A percentile compares a stretch with the other conserved stretches of the same genome.
Evolutionary conservation across 192 early-diverging fungal species (phyloP).

Genomic region (Geranomyces variabilis): DNA sequence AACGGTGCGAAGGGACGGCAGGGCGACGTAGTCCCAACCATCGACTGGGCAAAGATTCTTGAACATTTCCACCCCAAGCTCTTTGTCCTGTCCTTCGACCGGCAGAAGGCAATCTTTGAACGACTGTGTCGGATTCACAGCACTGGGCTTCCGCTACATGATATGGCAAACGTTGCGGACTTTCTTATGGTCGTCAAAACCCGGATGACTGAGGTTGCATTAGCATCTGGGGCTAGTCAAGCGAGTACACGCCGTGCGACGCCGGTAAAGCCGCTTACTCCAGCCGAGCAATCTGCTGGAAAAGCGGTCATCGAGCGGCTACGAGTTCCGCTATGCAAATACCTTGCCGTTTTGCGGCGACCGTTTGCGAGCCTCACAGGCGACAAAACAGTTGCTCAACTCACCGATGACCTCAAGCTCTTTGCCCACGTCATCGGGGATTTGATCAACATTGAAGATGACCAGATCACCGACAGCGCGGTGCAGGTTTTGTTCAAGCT

Average conservation of each 20-base stretch:
- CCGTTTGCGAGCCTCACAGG: slow-evolving; percentile 10
- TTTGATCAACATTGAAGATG: slow-evolving; percentile 10
- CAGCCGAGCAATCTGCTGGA: not conserved
- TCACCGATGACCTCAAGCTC: slow-evolving; percentile 13
- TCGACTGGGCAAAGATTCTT: slow-evolving; percentile 11
- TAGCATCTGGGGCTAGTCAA: too few species aligned
- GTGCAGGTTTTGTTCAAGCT: slow-evolving; percentile 23
- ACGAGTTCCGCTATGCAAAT: slow-evolving; percentile 10
- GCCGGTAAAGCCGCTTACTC: too few species aligned
- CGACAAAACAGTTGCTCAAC: slow-evolving; percentile 15
- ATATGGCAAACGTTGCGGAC: slow-evolving; percentile 10
- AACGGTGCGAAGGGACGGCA: not conserved
- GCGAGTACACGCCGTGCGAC: not conserved
- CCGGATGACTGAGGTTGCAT: slow-evolving; percentile 2
- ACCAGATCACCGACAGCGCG: not conserved
- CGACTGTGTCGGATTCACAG: slow-evolving; percentile 4
- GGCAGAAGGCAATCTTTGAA: slow-evolving; percentile 25
- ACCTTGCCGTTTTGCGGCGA: slow-evolving; percentile 11
- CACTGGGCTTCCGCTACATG: slow-evolving; percentile 10
- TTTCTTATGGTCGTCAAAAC: slow-evolving; percentile 13
- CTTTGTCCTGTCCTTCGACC: slow-evolving; percentile 13
- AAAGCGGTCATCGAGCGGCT: not conserved
- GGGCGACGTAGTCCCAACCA: not conserved
- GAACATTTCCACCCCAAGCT: slow-evolving; percentile 7
- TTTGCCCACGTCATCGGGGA: slow-evolving; percentile 3